Evolutionary conservation across 2,329 filamentous ascomycete genomes (phyloP).

Genomic region (Claviceps sp.): DNA sequence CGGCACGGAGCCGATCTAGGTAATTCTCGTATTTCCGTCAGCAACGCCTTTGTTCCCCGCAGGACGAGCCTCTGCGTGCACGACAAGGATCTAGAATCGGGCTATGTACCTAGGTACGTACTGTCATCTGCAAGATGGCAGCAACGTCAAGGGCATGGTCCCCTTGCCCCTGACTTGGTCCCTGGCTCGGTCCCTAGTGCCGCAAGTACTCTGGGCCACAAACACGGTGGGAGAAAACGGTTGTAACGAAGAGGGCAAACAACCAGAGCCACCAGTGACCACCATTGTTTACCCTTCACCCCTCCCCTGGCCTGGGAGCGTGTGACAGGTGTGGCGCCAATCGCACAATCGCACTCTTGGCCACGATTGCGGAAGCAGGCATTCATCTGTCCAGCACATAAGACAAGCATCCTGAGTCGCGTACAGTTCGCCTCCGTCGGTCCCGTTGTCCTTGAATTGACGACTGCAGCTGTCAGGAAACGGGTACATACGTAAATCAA

Average conservation of each 20-base stretch:
- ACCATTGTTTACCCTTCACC: not conserved
- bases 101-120: too few species aligned
- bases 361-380: not conserved
- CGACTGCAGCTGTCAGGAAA: not conserved
- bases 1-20: not conserved
- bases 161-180: too few species aligned
- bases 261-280: not conserved
- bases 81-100: not conserved
- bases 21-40: not conserved
- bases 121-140: not conserved
- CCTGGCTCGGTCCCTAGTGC: not conserved
- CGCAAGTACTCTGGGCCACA: not conserved
- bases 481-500: not conserved
- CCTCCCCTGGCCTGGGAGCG: not conserved
- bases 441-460: not conserved
- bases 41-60: not conserved
- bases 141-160: not conserved
- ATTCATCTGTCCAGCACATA: not conserved
- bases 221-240: too few species aligned
- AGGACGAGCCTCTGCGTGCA: not conserved
- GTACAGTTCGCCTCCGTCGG: not conserved
- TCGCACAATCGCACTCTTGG: too few species aligned
- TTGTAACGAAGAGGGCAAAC: not conserved
- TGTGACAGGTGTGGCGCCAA: not conserved
- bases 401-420: constrained; percentile 1